phyloP scores from a whole-genome alignment of 352 stramenopile species.

The Phytophthora kernoviae region DNA sequence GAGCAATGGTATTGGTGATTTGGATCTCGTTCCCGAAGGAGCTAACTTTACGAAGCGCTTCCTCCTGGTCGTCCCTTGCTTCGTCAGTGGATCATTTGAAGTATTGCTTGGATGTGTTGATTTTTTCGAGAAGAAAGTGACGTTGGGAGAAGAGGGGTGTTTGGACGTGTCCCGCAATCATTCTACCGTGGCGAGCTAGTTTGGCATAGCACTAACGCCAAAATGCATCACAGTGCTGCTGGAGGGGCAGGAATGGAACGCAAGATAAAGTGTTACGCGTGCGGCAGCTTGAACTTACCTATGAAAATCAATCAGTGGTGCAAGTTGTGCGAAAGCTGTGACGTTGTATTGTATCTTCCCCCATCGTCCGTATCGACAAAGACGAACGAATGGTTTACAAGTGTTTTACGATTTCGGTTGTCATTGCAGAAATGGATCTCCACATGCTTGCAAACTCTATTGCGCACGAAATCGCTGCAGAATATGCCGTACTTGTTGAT shows the following conservation, averaged over 20 bases:
- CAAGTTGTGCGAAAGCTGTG: conserved; percentile 75
- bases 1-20: conserved; percentile 34
- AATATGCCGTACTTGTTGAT: conserved; percentile 88
- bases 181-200: conserved; percentile 81
- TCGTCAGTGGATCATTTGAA: conserved; percentile 79
- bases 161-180: conserved; percentile 73
- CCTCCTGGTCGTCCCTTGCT: conserved; percentile 49
- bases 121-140: conserved; percentile 91
- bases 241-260: conserved; percentile 46
- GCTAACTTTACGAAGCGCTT: conserved; percentile 74
- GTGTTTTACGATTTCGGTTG: conserved; percentile 70
- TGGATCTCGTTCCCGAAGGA: conserved; percentile 63
- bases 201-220: conserved; percentile 52
- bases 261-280: conserved; percentile 83
- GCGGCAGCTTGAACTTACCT: conserved; percentile 60
- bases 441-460: conserved; percentile 60
- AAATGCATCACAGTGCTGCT: conserved; percentile 35
- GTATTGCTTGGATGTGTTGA: conserved; percentile 82
- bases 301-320: conserved; percentile 77
- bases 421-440: conserved; percentile 87
- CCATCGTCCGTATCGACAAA: conserved; percentile 79
- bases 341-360: conserved; percentile 77
- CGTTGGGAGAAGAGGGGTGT: conserved; percentile 64
- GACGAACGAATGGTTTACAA: conserved; percentile 83
- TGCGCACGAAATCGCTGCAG: conserved; percentile 62